A percentile compares a stretch with the other conserved stretches of the same genome.
phyloP scores from a whole-genome alignment of 768 basidiomycete genomes.

The Daedaleopsis sinensis region DNA sequence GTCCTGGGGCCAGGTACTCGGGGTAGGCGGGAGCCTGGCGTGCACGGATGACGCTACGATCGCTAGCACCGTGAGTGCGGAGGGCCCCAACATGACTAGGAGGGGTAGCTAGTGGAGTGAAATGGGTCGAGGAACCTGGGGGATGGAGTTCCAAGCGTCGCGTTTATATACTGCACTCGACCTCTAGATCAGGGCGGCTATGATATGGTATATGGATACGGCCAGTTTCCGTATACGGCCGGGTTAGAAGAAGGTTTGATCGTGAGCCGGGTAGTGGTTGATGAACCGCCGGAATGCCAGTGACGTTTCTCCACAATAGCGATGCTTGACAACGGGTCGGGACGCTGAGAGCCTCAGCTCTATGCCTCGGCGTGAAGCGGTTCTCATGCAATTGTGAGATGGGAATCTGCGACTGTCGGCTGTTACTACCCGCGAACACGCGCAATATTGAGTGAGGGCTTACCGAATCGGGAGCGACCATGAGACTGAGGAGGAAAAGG shows the following conservation, averaged over 20 bases:
- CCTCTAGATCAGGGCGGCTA: not conserved
- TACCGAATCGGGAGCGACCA: not conserved
- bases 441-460: not conserved
- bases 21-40: conserved; percentile 16
- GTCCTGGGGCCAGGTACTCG: conserved; percentile 39
- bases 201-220: not conserved
- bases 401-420: not conserved
- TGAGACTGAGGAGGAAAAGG: not conserved
- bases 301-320: conserved; percentile 11
- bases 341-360: not conserved
- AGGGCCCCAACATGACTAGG: conserved; percentile 6
- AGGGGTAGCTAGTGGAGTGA: not conserved
- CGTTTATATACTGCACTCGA: not conserved
- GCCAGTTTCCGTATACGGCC: not conserved
- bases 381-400: conserved; percentile 1
- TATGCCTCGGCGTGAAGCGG: not conserved
- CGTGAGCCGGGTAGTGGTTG: not conserved
- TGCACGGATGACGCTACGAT: not conserved
- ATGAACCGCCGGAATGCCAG: not conserved
- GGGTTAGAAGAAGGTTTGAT: not conserved
- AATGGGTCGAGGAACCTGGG: not conserved
- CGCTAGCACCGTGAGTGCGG: conserved; percentile 5
- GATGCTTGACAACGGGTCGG: conserved; percentile 15
- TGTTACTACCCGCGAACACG: not conserved
- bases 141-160: not conserved